phyloP scores from a whole-genome alignment of 805 yeast species.

The Ascoidea asiatica region DNA sequence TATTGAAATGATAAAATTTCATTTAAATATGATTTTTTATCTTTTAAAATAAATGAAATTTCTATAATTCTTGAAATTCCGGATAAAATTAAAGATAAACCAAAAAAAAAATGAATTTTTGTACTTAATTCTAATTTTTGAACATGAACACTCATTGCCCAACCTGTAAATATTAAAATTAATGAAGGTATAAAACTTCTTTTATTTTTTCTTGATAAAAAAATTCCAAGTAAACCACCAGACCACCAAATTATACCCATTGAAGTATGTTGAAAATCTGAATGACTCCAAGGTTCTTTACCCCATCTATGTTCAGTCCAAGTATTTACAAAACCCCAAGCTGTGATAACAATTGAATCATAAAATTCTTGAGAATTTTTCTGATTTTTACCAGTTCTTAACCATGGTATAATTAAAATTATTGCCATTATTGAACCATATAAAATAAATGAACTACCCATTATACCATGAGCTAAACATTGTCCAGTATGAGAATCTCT shows the following conservation, averaged over 20 bases:
- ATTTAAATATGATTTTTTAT: constrained; percentile 31
- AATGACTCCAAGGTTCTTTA: constrained; percentile 73
- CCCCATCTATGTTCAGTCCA: constrained; percentile 98
- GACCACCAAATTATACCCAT: constrained; percentile 98
- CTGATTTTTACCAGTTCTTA: constrained; percentile 32
- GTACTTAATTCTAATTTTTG: constrained; percentile 71
- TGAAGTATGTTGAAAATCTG: constrained; percentile 89
- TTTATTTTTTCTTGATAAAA: constrained; percentile 50
- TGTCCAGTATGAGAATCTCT: constrained; percentile 78
- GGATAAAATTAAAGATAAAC: constrained; percentile 64
- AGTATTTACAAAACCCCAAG: constrained; percentile 89
- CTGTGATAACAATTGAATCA: constrained; percentile 68
- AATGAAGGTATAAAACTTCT: constrained; percentile 73
- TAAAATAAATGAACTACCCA: constrained; percentile 79
- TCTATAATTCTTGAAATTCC: constrained; percentile 70
- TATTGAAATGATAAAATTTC: constrained; percentile 64
- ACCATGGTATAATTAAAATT: constrained; percentile 65
- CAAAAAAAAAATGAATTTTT: constrained; percentile 80
- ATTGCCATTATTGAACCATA: constrained; percentile 64
- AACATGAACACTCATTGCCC: constrained; percentile 85
- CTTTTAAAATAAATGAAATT: constrained; percentile 62
- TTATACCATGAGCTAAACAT: constrained; percentile 92
- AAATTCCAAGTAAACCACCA: constrained; percentile 80
- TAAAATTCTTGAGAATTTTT: constrained; percentile 69
- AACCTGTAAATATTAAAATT: constrained; percentile 78